Evolutionary conservation across 176 grass and related monocot genomes (phyloP).

Genomic region (Olyra latifolia): DNA sequence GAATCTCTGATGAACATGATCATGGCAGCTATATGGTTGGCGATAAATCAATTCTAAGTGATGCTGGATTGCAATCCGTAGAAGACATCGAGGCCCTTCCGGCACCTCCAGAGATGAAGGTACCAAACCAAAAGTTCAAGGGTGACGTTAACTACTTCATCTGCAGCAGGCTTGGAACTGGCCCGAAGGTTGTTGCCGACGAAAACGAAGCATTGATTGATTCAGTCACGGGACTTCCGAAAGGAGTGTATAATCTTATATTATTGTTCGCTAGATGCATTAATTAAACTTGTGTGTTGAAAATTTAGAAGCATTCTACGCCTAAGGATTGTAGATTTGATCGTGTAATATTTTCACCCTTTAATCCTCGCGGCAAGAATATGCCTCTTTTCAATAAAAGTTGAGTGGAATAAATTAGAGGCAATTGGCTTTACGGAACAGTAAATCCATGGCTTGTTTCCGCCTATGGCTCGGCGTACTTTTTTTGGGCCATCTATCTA

Average conservation of each 20-base stretch:
- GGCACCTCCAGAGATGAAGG: conserved; percentile 59
- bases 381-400: neutral
- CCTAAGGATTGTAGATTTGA: neutral
- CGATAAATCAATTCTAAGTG: conserved; percentile 79
- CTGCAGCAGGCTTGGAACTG: conserved; percentile 50
- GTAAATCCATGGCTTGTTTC: too few species aligned
- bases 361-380: neutral
- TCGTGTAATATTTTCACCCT: neutral
- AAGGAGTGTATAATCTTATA: conserved; percentile 38
- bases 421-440: too few species aligned
- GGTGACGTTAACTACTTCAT: conserved; percentile 53
- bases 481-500: too few species aligned
- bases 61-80: conserved; percentile 62
- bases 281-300: neutral
- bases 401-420: neutral
- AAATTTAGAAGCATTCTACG: neutral
- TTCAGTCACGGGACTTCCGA: conserved; percentile 38
- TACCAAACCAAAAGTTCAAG: conserved; percentile 41
- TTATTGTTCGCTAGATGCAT: neutral
- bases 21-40: conserved; percentile 76
- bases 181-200: conserved; percentile 33
- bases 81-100: conserved; percentile 66
- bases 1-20: neutral
- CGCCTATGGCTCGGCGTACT: too few species aligned
- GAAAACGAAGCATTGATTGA: conserved; percentile 41